Conservation (phyloP, 192 early-diverging fungal genomes). For the Coemansia nantahalensis region DNA sequence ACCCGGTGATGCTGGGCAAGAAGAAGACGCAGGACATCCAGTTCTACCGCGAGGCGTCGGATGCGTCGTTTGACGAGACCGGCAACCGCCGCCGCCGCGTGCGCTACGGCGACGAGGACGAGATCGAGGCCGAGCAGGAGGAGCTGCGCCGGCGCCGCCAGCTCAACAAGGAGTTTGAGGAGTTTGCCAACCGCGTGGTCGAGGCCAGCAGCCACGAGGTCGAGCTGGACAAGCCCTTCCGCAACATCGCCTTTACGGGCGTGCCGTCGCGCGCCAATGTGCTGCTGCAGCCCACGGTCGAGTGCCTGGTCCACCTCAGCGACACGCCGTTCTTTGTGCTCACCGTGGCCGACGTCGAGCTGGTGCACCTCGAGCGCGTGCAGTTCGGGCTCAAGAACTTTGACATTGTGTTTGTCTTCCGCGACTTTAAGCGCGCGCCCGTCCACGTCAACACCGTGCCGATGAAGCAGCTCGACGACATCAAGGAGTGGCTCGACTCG, state of each 20-base stretch:
- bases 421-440: conserved; percentile 82
- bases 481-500: conserved; percentile 95
- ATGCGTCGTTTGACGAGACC: conserved; percentile 95
- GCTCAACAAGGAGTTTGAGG: conserved; percentile 92
- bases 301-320: conserved; percentile 94
- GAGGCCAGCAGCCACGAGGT: conserved; percentile 76
- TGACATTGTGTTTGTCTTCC: conserved; percentile 97
- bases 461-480: conserved; percentile 84
- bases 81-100: conserved; percentile 83
- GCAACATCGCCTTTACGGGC: conserved; percentile 91
- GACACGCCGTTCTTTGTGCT: conserved; percentile 92
- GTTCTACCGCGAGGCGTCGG: conserved; percentile 96
- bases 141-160: conserved; percentile 78
- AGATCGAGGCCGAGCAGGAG: conserved; percentile 93
- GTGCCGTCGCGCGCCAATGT: conserved; percentile 92
- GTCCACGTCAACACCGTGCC: conserved; percentile 98
- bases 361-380: conserved; percentile 95
- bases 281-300: conserved; percentile 89
- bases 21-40: conserved; percentile 98
- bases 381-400: conserved; percentile 98
- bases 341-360: conserved; percentile 88
- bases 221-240: conserved; percentile 91
- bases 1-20: conserved; percentile 97
- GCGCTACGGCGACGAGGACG: conserved; percentile 98
- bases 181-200: conserved; percentile 88